A percentile compares a stretch with the other conserved stretches of the same genome.
phyloP scores from a whole-genome alignment of 352 stramenopile species.

The Globisporangium nagaii region DNA sequence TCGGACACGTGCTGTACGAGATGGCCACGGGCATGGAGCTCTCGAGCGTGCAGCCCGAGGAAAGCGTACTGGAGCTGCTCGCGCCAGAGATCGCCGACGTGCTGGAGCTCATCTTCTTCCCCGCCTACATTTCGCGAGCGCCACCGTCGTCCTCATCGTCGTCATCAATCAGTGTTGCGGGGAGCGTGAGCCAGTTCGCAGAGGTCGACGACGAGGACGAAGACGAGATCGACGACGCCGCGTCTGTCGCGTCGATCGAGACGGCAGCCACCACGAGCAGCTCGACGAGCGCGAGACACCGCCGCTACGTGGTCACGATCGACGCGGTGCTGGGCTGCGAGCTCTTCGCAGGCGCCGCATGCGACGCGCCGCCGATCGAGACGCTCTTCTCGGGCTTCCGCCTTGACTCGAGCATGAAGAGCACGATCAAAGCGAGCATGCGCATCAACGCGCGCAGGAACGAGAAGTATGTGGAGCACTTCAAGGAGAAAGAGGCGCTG shows the following conservation, averaged over 20 bases:
- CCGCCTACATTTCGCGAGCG: slow-evolving; percentile 1
- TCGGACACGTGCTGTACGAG: slow-evolving; percentile 71
- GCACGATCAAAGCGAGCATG: slow-evolving; percentile 67
- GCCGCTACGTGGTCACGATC: slow-evolving; percentile 30
- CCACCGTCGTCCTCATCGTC: not conserved
- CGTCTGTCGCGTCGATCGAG: not conserved
- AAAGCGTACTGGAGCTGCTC: slow-evolving; percentile 46
- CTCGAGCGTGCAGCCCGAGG: slow-evolving; percentile 27
- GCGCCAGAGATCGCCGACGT: slow-evolving; percentile 51
- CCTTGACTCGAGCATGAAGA: slow-evolving; percentile 72
- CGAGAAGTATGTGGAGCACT: slow-evolving; percentile 64
- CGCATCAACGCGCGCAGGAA: slow-evolving; percentile 69
- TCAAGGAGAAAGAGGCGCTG: slow-evolving; percentile 53
- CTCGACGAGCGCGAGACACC: slow-evolving; percentile 21
- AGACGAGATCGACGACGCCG: not conserved
- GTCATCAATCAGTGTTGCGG: not conserved
- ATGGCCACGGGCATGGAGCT: slow-evolving; percentile 71
- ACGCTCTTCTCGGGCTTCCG: slow-evolving; percentile 60
- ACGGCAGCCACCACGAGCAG: slow-evolving; percentile 1
- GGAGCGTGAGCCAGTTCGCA: not conserved
- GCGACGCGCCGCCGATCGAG: slow-evolving; percentile 40
- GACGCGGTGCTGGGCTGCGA: slow-evolving; percentile 27
- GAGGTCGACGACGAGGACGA: not conserved
- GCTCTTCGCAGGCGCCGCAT: slow-evolving; percentile 36
- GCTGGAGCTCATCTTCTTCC: slow-evolving; percentile 50